phyloP scores from a whole-genome alignment of 2,329 filamentous ascomycete genomes.

The Fusarium ramigenum region DNA sequence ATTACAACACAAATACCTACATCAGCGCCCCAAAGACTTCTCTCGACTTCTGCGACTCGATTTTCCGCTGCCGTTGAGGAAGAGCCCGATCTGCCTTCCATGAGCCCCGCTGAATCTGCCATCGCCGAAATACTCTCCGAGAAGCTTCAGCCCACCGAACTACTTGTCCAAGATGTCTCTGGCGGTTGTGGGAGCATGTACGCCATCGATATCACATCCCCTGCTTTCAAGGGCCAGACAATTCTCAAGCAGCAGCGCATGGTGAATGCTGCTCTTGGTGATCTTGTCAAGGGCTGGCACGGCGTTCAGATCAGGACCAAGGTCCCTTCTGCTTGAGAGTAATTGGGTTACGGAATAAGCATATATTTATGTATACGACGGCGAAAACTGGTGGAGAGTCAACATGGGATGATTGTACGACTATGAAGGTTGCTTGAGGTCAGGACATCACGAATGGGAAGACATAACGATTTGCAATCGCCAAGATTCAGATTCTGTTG shows the following conservation, averaged over 20 bases:
- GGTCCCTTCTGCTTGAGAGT: constrained; percentile 45
- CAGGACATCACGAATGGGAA: neutral
- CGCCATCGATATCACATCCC: constrained; percentile 78
- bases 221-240: constrained; percentile 73
- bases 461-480: neutral
- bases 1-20: constrained; percentile 4
- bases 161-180: constrained; percentile 80
- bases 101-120: constrained; percentile 63
- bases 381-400: neutral
- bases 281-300: constrained; percentile 84
- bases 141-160: constrained; percentile 60
- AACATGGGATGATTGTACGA: neutral
- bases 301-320: constrained; percentile 82
- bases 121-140: constrained; percentile 65
- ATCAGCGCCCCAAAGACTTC: constrained; percentile 9
- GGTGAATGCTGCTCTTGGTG: constrained; percentile 78
- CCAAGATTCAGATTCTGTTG: neutral
- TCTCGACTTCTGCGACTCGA: constrained; percentile 14
- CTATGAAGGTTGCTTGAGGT: neutral
- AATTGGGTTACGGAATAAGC: neutral
- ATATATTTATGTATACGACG: too few relatives aligned
- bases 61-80: constrained; percentile 19
- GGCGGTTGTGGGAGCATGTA: constrained; percentile 91
- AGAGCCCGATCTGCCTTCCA: constrained; percentile 41
- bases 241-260: constrained; percentile 86